Conservation (phyloP, 106 monocot genomes). For the Dioscorea zingiberensis region DNA sequence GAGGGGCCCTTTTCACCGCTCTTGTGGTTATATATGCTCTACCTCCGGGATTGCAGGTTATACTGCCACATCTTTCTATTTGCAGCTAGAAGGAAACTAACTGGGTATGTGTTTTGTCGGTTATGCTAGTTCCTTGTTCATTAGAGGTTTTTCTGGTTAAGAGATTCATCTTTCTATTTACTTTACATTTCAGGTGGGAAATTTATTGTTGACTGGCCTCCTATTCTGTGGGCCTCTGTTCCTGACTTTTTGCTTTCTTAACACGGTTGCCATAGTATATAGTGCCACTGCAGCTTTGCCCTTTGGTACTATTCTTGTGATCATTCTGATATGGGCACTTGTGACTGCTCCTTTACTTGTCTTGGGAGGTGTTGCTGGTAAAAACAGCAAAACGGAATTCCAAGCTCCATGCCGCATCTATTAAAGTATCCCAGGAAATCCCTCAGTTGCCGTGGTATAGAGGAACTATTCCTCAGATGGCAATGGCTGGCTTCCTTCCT, state of each 20-base stretch:
- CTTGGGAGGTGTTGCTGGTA: conserved; percentile 12
- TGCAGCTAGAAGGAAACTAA: conserved; percentile 11
- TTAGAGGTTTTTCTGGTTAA: background rate
- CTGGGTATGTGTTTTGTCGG: conserved; percentile 6
- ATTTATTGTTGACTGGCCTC: conserved; percentile 6
- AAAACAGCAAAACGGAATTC: conserved; percentile 6
- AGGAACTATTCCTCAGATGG: conserved; percentile 8
- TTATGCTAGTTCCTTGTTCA: background rate
- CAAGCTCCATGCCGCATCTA: conserved; percentile 10
- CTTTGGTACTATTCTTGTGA: conserved; percentile 11
- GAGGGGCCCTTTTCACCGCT: conserved; percentile 11
- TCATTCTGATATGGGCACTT: conserved; percentile 1
- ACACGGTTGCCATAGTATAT: conserved; percentile 11
- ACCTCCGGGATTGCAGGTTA: conserved; percentile 14
- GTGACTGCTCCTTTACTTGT: conserved; percentile 15
- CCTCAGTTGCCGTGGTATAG: conserved; percentile 12
- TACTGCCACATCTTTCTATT: conserved; percentile 12
- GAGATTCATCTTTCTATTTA: background rate
- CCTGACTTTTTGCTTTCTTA: conserved; percentile 9
- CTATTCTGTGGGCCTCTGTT: conserved; percentile 12
- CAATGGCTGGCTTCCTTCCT: conserved; percentile 13
- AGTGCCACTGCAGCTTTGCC: conserved; percentile 13
- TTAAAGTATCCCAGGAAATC: conserved; percentile 9
- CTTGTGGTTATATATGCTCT: conserved; percentile 10
- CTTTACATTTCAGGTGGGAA: conserved; percentile 7